phyloP scores from a whole-genome alignment of 768 basidiomycete species.

The Rhodotorula sphaerocarpa region DNA sequence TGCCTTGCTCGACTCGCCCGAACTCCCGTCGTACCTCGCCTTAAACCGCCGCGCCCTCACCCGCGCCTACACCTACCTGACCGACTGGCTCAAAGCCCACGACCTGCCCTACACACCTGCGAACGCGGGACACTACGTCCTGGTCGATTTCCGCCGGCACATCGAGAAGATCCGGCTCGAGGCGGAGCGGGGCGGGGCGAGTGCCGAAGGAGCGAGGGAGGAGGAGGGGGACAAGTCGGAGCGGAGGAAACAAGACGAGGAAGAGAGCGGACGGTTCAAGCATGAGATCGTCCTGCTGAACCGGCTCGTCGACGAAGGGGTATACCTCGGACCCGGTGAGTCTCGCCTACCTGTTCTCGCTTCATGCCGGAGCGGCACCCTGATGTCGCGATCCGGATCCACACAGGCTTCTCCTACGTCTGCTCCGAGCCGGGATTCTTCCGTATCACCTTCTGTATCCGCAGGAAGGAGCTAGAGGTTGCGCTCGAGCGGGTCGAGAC shows the following conservation, averaged over 20 bases:
- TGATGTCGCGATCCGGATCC: neutral
- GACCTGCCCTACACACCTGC: constrained; percentile 9
- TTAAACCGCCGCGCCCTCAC: constrained; percentile 7
- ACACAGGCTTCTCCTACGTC: constrained; percentile 19
- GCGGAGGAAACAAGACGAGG: neutral
- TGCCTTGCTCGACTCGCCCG: constrained; percentile 15
- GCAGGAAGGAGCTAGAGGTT: constrained; percentile 1
- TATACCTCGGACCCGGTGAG: constrained; percentile 18
- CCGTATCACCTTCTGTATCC: constrained; percentile 24
- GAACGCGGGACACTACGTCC: constrained; percentile 24
- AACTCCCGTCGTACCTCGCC: constrained; percentile 6
- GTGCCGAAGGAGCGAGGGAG: neutral
- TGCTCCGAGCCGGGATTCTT: constrained; percentile 9
- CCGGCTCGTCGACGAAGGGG: constrained; percentile 13
- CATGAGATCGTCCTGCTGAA: constrained; percentile 11
- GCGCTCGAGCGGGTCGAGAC: constrained; percentile 17
- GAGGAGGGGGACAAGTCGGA: neutral
- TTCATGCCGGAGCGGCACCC: neutral
- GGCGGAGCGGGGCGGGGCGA: too few relatives aligned
- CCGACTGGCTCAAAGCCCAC: constrained; percentile 9
- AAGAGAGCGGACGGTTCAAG: neutral
- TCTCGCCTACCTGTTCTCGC: neutral
- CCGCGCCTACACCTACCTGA: constrained; percentile 2
- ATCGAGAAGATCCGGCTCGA: neutral
- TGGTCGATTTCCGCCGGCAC: constrained; percentile 12